Base-by-base conservation (phyloP, 305 asterid species). In the Vinca major region DNA sequence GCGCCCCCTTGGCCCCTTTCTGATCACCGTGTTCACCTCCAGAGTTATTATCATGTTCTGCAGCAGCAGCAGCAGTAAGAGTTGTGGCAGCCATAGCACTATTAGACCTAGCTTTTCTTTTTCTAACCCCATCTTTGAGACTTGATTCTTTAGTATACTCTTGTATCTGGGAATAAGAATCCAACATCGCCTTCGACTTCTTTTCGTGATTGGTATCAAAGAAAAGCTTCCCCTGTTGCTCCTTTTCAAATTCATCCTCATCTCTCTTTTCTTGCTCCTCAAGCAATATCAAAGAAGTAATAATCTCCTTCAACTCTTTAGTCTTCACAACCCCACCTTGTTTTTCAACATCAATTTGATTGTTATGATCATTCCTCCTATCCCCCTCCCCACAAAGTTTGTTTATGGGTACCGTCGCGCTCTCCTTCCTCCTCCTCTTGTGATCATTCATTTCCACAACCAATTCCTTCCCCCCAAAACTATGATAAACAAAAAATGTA, bases 261-360 rank as follows among this genome's bases (percentile, higher is more conserved):
- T 88, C 95, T 63, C 71, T 33, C 80, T 85, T 88, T 63, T 88
- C 96, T 74, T 85, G 95, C 66, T 88, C 95, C 17, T 88, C 96
- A 66, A 85, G 87, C 67, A 89, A 77, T 65, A 77, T 74, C 80
- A 88, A 69, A 11, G 95, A 85, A 2, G 96, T 86, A 13, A 93
- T 80, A 69, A 90, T 87, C 87, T 91, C 91, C 73, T 81, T 85
- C 77, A 91, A 54, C 62, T 84, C 96, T 65, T 83, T 26, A 26
- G 33, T 26, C 33, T 26, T 26, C 33, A 26, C 33, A 26, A 26
- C 33, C 33, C 33, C 33, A 26, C 33, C 33, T 26, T 26, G 33
- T 26, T 26, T 26, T 26, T 26, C 33, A 26, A 26, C 33, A 26
- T 26, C 33, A 26, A 26, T 26, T 26, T 26, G 33, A 26, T 26